Conservation (phyloP, 345 rosid species). For the Reutealis trisperma region DNA sequence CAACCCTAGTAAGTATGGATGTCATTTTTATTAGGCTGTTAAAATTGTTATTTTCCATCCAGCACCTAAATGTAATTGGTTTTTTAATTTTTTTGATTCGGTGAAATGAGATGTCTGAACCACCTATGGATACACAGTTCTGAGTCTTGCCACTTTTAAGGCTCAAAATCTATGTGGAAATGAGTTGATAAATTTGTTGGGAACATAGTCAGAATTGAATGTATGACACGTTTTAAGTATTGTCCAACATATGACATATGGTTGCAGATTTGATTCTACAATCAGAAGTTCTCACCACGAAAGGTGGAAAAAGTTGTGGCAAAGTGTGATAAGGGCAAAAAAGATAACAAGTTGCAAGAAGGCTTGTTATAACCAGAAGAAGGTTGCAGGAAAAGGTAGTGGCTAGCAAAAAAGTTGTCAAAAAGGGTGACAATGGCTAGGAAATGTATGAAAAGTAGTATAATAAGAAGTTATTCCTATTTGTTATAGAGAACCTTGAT, state of each 20-base stretch:
- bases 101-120: background rate
- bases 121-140: background rate
- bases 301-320: background rate
- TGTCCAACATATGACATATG: background rate
- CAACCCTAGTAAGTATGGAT: slow-evolving; percentile 68
- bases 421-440: background rate
- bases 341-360: background rate
- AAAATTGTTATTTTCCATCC: background rate
- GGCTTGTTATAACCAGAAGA: background rate
- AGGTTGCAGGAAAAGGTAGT: background rate
- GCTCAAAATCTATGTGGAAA: background rate
- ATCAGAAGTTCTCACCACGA: background rate
- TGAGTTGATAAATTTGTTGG: background rate
- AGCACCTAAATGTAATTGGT: background rate
- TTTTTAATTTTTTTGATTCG: background rate
- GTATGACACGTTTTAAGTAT: background rate
- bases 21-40: background rate
- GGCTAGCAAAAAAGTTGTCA: background rate
- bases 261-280: background rate
- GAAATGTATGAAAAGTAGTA: background rate
- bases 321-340: background rate
- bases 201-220: background rate
- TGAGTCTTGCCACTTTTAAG: background rate
- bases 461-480: too few relatives aligned
- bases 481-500: background rate